Evolutionary conservation across 257 asterid species (phyloP), one percentile per base, ranked within the genome.

Genomic region (Galeopsis tetrahit): DNA sequence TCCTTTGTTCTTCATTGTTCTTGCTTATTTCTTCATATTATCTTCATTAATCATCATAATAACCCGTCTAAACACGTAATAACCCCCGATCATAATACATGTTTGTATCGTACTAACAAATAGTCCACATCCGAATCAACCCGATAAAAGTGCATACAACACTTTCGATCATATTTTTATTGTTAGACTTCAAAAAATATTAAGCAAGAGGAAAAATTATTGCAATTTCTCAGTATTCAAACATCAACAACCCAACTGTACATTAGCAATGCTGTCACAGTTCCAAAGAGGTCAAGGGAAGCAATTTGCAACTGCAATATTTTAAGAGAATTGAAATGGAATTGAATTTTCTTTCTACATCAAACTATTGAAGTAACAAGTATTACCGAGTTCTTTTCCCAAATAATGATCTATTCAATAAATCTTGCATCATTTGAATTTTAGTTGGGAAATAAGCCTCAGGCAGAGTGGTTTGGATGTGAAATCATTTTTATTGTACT

Each of bases 381-480:
- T 34, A 80, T 72, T 91, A 94, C 99, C 99, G 91, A 84, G 81
- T 76, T 94, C 99, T 83, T 94, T 94, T 77, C 99, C 99, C 90
- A 94, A 75, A 77, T 94, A 94, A 73, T 94, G 99, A 83, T 94
- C 99, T 44, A 94, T 94, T 13, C 99, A 97, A 60, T 91, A 91
- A 70, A 94, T 91, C 79, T 94, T 21, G 28, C 28, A 21, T 21
- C 28, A 21, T 21, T 21, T 21, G 28, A 21, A 21, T 21, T 21
- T 21, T 21, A 21, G 28, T 21, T 21, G 28, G 28, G 28, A 21
- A 21, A 21, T 21, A 21, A 21, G 28, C 28, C 28, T 21, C 28
- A 21, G 28, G 28, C 28, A 21, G 1, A 21, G 28, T 21, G 28
- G 28, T 21, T 21, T 21, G 28, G 28, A 21, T 21, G 28, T 21